Conservation (phyloP, 108 stramenopile species). For the Aurantiochytrium sp. region DNA sequence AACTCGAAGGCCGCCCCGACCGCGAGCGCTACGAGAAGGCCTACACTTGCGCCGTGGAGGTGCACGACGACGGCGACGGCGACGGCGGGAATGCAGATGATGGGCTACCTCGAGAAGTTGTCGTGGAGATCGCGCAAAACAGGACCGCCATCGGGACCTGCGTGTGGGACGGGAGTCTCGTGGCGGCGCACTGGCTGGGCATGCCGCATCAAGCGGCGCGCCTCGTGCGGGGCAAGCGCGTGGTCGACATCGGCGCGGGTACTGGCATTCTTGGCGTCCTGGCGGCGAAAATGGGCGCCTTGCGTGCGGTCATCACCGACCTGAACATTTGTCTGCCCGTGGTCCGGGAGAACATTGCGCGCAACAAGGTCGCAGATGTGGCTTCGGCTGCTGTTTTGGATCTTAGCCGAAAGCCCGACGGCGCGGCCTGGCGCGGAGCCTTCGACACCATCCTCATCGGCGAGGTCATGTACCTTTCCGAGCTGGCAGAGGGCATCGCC, state of each 20-base stretch:
- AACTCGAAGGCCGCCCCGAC: background rate
- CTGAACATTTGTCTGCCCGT: background rate
- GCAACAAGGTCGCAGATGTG: background rate
- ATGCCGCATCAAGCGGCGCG: background rate
- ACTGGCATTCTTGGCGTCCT: background rate
- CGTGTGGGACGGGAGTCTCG: background rate
- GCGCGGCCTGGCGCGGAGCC: no score
- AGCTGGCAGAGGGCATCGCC: background rate
- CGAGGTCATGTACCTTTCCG: background rate
- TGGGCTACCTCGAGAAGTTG: background rate
- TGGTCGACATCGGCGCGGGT: background rate
- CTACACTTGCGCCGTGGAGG: background rate
- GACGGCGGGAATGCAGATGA: no score
- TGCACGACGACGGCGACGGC: background rate
- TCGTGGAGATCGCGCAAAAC: background rate
- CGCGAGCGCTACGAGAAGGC: background rate
- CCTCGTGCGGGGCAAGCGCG: background rate
- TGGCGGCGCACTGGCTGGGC: background rate
- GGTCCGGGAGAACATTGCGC: background rate
- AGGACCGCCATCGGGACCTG: background rate
- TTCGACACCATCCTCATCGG: background rate
- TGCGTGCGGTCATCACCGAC: background rate
- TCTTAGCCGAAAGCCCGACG: background rate
- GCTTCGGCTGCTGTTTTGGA: background rate
- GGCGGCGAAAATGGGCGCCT: background rate